phyloP scores from a whole-genome alignment of 768 basidiomycete species.

The Scleroderma bovista region DNA sequence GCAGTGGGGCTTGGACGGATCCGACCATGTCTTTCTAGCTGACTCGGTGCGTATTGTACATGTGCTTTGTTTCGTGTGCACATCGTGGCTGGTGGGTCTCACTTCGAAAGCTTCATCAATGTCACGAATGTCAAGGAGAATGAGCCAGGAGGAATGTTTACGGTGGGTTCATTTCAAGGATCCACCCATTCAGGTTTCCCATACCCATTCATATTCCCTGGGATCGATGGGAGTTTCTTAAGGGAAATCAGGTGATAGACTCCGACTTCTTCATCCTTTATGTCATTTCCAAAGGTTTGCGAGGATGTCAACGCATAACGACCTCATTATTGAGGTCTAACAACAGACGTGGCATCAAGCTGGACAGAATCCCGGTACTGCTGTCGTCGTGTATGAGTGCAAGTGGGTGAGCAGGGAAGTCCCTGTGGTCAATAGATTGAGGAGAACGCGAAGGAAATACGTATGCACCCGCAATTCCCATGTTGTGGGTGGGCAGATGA shows the following conservation, averaged over 20 bases:
- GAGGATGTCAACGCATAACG: background rate
- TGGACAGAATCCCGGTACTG: background rate
- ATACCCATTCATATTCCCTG: no score
- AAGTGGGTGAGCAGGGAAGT: background rate
- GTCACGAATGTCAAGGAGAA: conserved; percentile 34
- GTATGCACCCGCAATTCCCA: conserved; percentile 1
- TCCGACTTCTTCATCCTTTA: background rate
- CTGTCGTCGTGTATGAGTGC: conserved; percentile 1
- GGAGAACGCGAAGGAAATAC: conserved; percentile 1
- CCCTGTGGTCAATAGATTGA: conserved; percentile 2
- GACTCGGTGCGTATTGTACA: conserved; percentile 64
- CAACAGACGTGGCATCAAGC: background rate
- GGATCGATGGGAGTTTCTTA: no score
- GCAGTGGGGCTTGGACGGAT: conserved; percentile 52
- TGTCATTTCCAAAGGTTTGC: background rate
- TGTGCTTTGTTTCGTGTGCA: background rate
- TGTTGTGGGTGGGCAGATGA: background rate
- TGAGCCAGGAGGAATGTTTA: conserved; percentile 73
- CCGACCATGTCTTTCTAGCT: conserved; percentile 84
- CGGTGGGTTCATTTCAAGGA: no score
- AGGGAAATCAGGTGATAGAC: background rate
- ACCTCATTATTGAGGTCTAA: background rate
- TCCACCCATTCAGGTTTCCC: no score
- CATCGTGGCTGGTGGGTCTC: background rate
- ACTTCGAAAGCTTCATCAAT: conserved; percentile 36